Percentiles rank a stretch among this genome's conserved stretches.
phyloP scores from a whole-genome alignment of 164 flowering plant genomes.

The Protea cynaroides region DNA sequence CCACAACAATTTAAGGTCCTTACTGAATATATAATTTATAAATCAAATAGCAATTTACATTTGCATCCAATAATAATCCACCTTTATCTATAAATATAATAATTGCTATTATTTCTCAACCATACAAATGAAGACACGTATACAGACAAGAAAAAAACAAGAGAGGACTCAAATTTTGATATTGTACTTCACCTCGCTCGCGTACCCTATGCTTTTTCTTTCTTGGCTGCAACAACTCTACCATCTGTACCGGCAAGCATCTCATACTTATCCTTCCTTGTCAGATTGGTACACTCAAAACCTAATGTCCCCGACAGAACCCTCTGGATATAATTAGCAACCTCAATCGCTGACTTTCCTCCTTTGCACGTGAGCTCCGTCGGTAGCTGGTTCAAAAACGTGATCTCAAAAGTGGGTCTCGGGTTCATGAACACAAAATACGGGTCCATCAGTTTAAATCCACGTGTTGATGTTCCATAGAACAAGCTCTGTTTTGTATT shows the following conservation, averaged over 20 bases:
- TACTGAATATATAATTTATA: too few species aligned
- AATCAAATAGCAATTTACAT: too few species aligned
- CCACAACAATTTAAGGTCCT: too few species aligned
- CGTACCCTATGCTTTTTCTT: neutral
- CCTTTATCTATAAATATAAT: too few species aligned
- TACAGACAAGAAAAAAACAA: too few species aligned
- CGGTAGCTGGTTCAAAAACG: constrained; percentile 66
- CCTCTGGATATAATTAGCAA: constrained; percentile 55
- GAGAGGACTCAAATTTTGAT: too few species aligned
- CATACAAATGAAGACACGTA: too few species aligned
- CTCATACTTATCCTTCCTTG: constrained; percentile 57
- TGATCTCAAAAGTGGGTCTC: constrained; percentile 64
- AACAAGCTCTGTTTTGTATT: constrained; percentile 61
- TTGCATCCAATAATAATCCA: too few species aligned
- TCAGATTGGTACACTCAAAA: constrained; percentile 49
- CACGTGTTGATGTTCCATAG: constrained; percentile 59
- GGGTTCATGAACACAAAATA: constrained; percentile 88
- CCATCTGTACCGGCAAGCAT: constrained; percentile 44
- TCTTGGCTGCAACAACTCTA: constrained; percentile 14
- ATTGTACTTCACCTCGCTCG: too few species aligned
- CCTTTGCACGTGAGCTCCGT: constrained; percentile 54
- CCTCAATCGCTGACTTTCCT: constrained; percentile 44
- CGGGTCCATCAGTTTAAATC: constrained; percentile 65
- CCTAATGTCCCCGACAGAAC: constrained; percentile 36
- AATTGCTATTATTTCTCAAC: too few species aligned